Conservation (phyloP, 1,284 basidiomycete species). For the Naganishia sp. region DNA sequence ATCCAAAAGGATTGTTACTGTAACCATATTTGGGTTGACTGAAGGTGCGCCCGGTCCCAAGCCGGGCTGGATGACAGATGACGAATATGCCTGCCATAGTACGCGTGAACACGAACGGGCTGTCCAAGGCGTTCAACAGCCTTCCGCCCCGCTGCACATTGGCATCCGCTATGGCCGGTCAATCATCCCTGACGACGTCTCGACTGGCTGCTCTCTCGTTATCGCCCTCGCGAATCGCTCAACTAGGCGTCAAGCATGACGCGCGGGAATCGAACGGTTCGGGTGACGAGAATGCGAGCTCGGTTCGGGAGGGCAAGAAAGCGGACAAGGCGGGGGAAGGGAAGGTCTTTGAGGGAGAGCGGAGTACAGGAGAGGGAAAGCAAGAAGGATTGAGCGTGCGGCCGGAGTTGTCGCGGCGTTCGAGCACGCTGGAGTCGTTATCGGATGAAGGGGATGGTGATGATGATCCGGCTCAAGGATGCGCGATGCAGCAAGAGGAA, state of each 20-base stretch:
- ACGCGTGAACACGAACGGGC: neutral
- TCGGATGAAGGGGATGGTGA: slow-evolving; percentile 12
- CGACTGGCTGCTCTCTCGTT: slow-evolving; percentile 22
- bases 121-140: neutral
- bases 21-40: neutral
- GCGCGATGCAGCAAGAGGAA: neutral
- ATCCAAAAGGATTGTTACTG: too few species aligned
- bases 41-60: neutral
- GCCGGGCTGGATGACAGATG: neutral
- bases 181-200: slow-evolving; percentile 2
- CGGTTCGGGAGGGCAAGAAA: neutral
- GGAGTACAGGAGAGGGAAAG: neutral
- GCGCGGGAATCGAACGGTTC: neutral
- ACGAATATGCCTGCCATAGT: neutral
- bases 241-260: slow-evolving; percentile 17
- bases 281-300: neutral
- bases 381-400: neutral
- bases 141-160: neutral
- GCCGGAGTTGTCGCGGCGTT: slow-evolving; percentile 4
- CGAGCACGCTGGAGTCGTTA: slow-evolving; percentile 8
- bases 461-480: neutral
- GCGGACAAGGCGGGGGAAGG: neutral
- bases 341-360: neutral
- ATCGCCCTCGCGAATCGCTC: slow-evolving; percentile 24
- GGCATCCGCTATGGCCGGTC: neutral